phyloP scores from a whole-genome alignment of 2,329 filamentous ascomycete genomes.

The Stachybotrys chlorohalonatus region DNA sequence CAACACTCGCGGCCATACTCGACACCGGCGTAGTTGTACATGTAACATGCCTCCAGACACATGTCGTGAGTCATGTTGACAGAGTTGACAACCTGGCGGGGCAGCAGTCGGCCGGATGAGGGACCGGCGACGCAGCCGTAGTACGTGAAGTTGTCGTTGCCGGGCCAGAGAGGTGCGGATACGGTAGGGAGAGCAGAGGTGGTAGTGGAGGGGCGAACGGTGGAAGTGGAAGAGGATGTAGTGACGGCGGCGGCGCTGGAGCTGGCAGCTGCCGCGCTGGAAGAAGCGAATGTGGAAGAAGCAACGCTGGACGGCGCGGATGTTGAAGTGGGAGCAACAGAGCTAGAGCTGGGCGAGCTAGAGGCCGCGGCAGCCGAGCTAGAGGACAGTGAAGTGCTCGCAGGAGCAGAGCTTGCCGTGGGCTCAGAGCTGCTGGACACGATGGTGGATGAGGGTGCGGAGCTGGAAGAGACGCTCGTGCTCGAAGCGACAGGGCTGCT shows the following conservation, averaged over 20 bases:
- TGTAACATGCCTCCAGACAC: conserved; percentile 1
- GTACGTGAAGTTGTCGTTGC: conserved; percentile 1
- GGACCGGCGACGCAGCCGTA: conserved; percentile 1
- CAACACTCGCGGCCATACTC: conserved; percentile 2
- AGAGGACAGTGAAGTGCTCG: not conserved
- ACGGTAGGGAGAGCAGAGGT: not conserved
- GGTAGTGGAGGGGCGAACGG: not conserved
- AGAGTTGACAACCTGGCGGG: not conserved
- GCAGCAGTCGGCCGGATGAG: not conserved
- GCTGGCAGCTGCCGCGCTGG: not conserved
- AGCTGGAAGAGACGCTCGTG: not conserved
- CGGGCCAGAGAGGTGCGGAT: not conserved
- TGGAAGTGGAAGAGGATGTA: not conserved
- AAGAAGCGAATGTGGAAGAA: not conserved
- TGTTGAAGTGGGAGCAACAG: not conserved
- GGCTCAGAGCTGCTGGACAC: not conserved
- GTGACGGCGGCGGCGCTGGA: not conserved
- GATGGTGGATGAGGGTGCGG: not conserved
- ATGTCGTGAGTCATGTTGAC: conserved; percentile 1
- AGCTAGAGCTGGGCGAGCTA: not conserved
- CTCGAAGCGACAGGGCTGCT: not conserved
- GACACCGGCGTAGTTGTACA: conserved; percentile 1
- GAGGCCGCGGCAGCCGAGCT: not conserved
- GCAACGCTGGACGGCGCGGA: not conserved
- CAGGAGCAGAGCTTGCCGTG: not conserved